These are phyloP conservation scores for Phanerodontia chrysosporium DNA, from an alignment of 768 basidiomycete genomes.

Conservation along the genomic window DNA sequence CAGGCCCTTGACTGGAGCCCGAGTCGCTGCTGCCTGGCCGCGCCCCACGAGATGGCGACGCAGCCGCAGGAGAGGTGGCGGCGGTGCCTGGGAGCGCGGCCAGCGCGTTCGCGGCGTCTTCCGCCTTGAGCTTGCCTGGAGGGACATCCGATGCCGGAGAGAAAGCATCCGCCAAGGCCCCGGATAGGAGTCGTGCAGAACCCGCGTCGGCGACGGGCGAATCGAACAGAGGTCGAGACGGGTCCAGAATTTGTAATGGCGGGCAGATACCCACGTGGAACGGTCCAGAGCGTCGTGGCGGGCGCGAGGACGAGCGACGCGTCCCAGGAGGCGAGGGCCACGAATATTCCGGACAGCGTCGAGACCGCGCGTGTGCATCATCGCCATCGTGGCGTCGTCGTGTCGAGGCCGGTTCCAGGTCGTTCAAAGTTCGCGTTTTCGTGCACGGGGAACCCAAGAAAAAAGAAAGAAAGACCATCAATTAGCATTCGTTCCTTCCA, in stretches of 20 bases:
- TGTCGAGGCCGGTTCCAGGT: not conserved
- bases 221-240: not conserved
- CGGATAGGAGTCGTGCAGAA: not conserved
- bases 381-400: not conserved
- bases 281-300: not conserved
- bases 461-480: constrained; percentile 22
- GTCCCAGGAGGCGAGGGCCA: not conserved
- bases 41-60: not conserved
- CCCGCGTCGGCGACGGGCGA: not conserved
- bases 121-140: constrained; percentile 29
- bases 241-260: not conserved
- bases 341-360: not conserved
- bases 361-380: not conserved
- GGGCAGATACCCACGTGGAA: not conserved
- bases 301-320: not conserved
- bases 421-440: not conserved
- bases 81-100: not conserved
- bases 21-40: not conserved
- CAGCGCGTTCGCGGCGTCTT: constrained; percentile 15
- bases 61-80: not conserved
- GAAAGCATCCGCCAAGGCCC: not conserved
- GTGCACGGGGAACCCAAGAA: constrained; percentile 3
- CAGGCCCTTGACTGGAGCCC: not conserved
- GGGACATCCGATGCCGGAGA: not conserved
- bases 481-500: constrained; percentile 12